phyloP scores from a whole-genome alignment of 1,284 basidiomycete genomes.

The Malassezia arunalokei region DNA sequence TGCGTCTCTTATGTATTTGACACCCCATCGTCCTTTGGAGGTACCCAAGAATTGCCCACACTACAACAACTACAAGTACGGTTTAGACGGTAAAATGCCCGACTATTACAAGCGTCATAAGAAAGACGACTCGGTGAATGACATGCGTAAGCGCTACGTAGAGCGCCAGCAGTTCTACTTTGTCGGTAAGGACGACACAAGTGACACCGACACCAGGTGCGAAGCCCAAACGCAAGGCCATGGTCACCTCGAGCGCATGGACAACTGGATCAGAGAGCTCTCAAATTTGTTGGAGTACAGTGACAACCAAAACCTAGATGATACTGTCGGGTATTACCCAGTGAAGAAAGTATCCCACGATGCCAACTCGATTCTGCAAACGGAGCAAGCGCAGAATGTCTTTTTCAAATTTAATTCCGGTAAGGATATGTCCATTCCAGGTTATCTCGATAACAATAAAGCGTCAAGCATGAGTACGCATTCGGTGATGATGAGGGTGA shows the following conservation, averaged over 20 bases:
- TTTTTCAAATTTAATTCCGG: background rate
- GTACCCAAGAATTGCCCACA: slow-evolving; percentile 5
- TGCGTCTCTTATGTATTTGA: slow-evolving; percentile 34
- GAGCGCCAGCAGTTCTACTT: slow-evolving; percentile 25
- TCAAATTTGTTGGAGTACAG: slow-evolving; percentile 20
- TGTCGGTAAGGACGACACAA: slow-evolving; percentile 24
- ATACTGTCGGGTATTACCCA: slow-evolving; percentile 17
- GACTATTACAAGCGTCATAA: slow-evolving; percentile 17
- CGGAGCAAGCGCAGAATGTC: slow-evolving; percentile 12
- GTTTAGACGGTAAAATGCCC: slow-evolving; percentile 30
- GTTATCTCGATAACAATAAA: too few species aligned
- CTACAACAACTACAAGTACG: slow-evolving; percentile 40
- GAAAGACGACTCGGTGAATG: background rate
- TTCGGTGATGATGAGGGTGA: too few species aligned
- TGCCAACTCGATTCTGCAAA: slow-evolving; percentile 21
- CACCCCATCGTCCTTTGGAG: slow-evolving; percentile 10
- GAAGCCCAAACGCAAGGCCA: slow-evolving; percentile 28
- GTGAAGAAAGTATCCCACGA: slow-evolving; percentile 24
- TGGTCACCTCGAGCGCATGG: slow-evolving; percentile 30
- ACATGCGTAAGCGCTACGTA: slow-evolving; percentile 19
- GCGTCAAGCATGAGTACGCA: too few species aligned
- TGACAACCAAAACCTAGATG: slow-evolving; percentile 13
- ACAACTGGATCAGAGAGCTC: slow-evolving; percentile 27
- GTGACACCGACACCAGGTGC: slow-evolving; percentile 20
- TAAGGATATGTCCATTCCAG: background rate